phyloP scores from a whole-genome alignment of 148 eudicot species.

The Rhododendron ferrugineum region DNA sequence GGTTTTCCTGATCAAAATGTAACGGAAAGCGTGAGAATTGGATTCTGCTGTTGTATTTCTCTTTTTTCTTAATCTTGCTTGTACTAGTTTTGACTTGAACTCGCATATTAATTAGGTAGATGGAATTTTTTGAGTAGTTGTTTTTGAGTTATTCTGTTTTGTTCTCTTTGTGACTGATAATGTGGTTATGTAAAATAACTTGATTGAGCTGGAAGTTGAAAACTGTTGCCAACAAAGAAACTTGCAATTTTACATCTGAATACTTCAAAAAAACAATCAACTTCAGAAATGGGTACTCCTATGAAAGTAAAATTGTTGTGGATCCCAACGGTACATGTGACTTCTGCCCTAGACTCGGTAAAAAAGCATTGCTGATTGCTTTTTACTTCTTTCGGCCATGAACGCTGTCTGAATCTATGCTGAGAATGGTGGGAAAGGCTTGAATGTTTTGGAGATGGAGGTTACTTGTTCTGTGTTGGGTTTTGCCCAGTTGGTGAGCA shows the following conservation, averaged over 20 bases:
- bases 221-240: slow-evolving; percentile 6
- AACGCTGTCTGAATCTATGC: slow-evolving; percentile 19
- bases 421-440: neutral
- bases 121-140: neutral
- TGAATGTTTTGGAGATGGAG: neutral
- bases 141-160: neutral
- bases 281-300: neutral
- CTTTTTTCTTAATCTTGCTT: neutral
- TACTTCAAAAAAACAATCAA: slow-evolving; percentile 17
- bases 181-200: neutral
- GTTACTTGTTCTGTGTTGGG: slow-evolving; percentile 76
- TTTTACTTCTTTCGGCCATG: neutral
- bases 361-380: slow-evolving; percentile 1
- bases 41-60: slow-evolving; percentile 1
- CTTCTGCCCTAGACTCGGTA: neutral
- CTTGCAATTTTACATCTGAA: slow-evolving; percentile 26
- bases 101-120: neutral
- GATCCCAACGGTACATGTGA: slow-evolving; percentile 8
- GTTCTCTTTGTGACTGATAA: neutral
- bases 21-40: slow-evolving; percentile 17
- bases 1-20: neutral
- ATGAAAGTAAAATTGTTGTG: slow-evolving; percentile 15
- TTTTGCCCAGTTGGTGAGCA: slow-evolving; percentile 55
- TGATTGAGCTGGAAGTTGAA: neutral
- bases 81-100: neutral